A percentile compares a stretch with the other conserved stretches of the same genome.
These are phyloP conservation scores for Ambrosiella cleistominuta DNA, from an alignment of 2,329 filamentous ascomycete genomes.

Conservation along the genomic window DNA sequence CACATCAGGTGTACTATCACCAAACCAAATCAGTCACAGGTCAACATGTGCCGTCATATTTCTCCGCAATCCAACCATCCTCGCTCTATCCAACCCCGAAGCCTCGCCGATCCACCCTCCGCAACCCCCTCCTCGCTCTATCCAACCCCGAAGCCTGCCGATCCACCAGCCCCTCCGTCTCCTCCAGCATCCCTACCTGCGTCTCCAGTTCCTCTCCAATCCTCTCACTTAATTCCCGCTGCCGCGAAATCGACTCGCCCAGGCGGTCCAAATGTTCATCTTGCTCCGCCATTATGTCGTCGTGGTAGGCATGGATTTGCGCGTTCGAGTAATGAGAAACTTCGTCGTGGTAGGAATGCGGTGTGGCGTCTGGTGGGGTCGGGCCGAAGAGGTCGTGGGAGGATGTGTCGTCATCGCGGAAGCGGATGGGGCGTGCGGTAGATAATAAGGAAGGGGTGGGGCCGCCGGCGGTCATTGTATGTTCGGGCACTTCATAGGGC, in stretches of 20 bases:
- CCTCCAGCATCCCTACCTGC: conserved; percentile 77
- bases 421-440: conserved; percentile 62
- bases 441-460: conserved; percentile 19
- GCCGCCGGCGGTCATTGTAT: conserved; percentile 31
- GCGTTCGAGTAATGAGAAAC: conserved; percentile 51
- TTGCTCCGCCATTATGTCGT: conserved; percentile 66
- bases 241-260: conserved; percentile 70
- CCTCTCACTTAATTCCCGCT: conserved; percentile 83
- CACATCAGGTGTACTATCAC: no score
- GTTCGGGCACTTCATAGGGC: conserved; percentile 32
- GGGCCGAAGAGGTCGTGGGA: not conserved
- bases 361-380: not conserved
- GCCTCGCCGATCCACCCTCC: no score
- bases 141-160: conserved; percentile 62
- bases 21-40: no score
- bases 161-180: conserved; percentile 69
- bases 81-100: no score
- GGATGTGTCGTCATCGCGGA: conserved; percentile 43
- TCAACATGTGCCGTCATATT: no score
- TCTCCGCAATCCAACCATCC: no score
- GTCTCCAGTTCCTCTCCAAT: conserved; percentile 91
- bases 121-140: conserved; percentile 54
- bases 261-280: conserved; percentile 83
- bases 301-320: conserved; percentile 76
- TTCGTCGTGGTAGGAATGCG: conserved; percentile 39